Evolutionary conservation across 192 early-diverging fungal genomes (phyloP).

Genomic region (Coemansia sp.): DNA sequence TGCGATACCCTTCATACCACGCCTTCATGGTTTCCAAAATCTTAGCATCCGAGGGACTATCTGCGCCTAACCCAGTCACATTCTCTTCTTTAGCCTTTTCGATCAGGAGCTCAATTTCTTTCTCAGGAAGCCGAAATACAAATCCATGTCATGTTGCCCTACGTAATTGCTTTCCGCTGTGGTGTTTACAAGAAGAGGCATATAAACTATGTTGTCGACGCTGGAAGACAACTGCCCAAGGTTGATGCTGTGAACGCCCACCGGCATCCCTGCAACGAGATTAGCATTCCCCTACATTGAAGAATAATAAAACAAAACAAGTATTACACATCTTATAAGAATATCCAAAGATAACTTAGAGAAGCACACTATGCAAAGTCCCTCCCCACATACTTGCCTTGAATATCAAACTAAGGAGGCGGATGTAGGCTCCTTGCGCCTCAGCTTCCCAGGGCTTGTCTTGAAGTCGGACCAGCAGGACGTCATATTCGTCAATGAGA

Average conservation of each 20-base stretch:
- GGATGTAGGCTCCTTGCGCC: background rate
- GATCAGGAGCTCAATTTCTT: background rate
- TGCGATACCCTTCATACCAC: constrained; percentile 18
- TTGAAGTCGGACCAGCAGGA: background rate
- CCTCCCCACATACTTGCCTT: constrained; percentile 12
- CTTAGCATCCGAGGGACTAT: background rate
- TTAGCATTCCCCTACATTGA: constrained; percentile 8
- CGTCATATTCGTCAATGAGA: too few species aligned
- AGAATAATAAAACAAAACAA: background rate
- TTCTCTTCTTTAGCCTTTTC: background rate
- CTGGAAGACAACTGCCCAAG: constrained; percentile 1
- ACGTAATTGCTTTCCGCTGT: background rate
- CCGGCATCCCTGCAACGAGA: background rate
- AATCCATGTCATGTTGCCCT: background rate
- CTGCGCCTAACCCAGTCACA: background rate
- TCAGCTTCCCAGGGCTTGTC: background rate
- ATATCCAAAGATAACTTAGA: background rate
- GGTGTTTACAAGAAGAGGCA: constrained; percentile 1
- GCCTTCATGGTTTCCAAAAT: constrained; percentile 1
- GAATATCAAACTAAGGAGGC: constrained; percentile 10
- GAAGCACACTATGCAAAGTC: too few species aligned
- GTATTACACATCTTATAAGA: background rate
- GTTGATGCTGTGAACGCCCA: constrained; percentile 11
- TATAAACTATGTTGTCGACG: constrained; percentile 2
- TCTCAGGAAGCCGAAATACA: background rate